Evolutionary conservation across 139 green algal genomes (phyloP), one percentile per base, ranked within the genome.

Genomic region (Chlamydomonas sp.): DNA sequence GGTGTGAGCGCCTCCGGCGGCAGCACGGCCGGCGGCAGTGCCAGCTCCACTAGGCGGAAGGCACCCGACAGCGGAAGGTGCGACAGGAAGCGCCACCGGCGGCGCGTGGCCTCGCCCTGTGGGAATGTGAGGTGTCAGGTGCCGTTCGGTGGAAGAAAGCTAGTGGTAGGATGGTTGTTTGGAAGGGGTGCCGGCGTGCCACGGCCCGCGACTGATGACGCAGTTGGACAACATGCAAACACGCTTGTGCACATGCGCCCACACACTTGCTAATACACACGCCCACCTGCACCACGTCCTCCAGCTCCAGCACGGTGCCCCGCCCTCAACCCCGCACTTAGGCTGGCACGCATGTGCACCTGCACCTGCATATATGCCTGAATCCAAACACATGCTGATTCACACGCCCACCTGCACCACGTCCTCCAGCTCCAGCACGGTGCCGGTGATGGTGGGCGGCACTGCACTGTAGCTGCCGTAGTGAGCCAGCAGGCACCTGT

Each of bases 371-470:
- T 17, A 84, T 20, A 58, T 59, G 7, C 9, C 62, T 61, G 6
- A 10, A 10, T 63, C 63, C 31, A 49, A 49, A 10, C 16, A 74
- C 63, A 20, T 81, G 68, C 87, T 75, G 68, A 77, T 64, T 15
- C 18, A 69, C 6, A 18, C 20, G 15, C 88, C 82, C 31, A 79
- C 87, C 86, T 95, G 92, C 31, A 90, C 84, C 57, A 95, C 84
- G 9, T 93, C 84, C 85, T 98, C 96, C 84, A 98, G 9, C 86
- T 98, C 95, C 63, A 98, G 18, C 62, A 98, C 84, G 75, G 74
- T 86, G 1, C 89, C 95, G 6, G 78, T 83, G 63, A 97, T 79
- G 15, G 80, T 87, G 31, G 85, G 72, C 4, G 95, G 95, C 79
- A 92, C 97, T n/a, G 83, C 62, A 1, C 86, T 86, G 78, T 93